Conservation (phyloP, 2,329 filamentous ascomycete species). For the Elsinoe necatrix region DNA sequence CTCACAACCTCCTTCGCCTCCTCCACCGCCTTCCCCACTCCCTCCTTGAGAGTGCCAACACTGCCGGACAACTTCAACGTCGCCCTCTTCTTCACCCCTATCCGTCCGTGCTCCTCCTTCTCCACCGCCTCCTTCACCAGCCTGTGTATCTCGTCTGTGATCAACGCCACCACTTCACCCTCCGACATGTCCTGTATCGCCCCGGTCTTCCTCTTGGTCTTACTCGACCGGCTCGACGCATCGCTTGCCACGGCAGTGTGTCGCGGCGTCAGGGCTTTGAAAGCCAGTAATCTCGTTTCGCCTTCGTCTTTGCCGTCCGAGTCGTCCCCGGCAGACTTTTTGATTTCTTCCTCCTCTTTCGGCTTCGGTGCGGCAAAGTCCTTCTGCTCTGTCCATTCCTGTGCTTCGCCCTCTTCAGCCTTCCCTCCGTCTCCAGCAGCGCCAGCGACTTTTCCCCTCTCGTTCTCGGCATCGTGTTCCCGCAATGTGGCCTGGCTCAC, state of each 20-base stretch:
- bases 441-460: slow-evolving; percentile 22
- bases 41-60: neutral
- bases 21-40: neutral
- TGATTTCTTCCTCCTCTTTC: slow-evolving; percentile 17
- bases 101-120: neutral
- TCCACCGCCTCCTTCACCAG: neutral
- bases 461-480: slow-evolving; percentile 22
- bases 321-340: slow-evolving; percentile 19
- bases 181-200: slow-evolving; percentile 7
- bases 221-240: neutral
- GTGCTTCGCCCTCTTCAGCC: slow-evolving; percentile 12
- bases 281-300: slow-evolving; percentile 39
- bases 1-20: neutral
- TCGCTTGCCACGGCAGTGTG: slow-evolving; percentile 31
- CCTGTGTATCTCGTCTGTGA: slow-evolving; percentile 16
- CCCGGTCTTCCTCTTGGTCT: neutral
- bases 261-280: slow-evolving; percentile 47
- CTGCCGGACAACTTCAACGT: slow-evolving; percentile 9
- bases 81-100: slow-evolving; percentile 24
- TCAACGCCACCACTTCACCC: slow-evolving; percentile 2
- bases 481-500: slow-evolving; percentile 24
- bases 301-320: slow-evolving; percentile 20
- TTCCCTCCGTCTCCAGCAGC: neutral
- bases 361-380: slow-evolving; percentile 21
- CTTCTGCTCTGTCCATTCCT: slow-evolving; percentile 18